phyloP scores from a whole-genome alignment of 2,329 filamentous ascomycete species.

The Colletotrichum tabaci region DNA sequence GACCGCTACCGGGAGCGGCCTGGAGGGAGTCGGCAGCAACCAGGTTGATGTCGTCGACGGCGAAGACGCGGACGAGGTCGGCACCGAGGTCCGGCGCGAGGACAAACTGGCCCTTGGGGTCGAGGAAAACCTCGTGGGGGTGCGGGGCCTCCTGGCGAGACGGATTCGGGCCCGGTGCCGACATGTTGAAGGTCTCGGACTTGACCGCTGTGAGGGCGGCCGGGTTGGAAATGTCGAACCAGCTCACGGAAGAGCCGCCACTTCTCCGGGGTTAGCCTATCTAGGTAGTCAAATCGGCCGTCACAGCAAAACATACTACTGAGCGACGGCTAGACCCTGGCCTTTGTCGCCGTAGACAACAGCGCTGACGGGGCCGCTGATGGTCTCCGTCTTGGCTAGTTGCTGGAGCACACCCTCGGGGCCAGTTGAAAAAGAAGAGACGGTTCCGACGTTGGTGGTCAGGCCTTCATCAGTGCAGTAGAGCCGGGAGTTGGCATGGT shows the following conservation, averaged over 20 bases:
- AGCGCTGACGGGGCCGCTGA: conserved; percentile 61
- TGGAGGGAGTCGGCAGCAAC: conserved; percentile 58
- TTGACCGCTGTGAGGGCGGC: conserved; percentile 54
- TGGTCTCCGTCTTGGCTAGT: conserved; percentile 54
- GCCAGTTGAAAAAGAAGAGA: conserved; percentile 59
- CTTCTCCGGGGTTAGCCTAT: conserved; percentile 46
- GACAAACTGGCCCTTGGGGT: conserved; percentile 75
- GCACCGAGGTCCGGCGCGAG: conserved; percentile 77
- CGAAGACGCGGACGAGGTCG: conserved; percentile 72
- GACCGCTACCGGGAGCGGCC: conserved; percentile 70
- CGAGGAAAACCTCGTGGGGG: conserved; percentile 75
- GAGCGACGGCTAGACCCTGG: conserved; percentile 58
- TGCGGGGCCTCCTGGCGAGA: conserved; percentile 71
- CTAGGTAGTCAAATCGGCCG: not conserved
- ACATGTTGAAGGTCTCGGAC: conserved; percentile 57
- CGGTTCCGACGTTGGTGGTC: conserved; percentile 60
- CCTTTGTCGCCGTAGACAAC: conserved; percentile 59
- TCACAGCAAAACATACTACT: conserved; percentile 59
- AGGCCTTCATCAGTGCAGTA: conserved; percentile 75
- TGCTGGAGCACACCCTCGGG: conserved; percentile 56
- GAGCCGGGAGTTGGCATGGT: conserved; percentile 63
- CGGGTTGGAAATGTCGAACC: conserved; percentile 60
- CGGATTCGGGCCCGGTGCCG: conserved; percentile 54
- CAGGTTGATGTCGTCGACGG: conserved; percentile 63
- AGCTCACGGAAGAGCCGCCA: conserved; percentile 58